phyloP scores from a whole-genome alignment of 495 filamentous ascomycete genomes.

The Aspergillus panamensis region DNA sequence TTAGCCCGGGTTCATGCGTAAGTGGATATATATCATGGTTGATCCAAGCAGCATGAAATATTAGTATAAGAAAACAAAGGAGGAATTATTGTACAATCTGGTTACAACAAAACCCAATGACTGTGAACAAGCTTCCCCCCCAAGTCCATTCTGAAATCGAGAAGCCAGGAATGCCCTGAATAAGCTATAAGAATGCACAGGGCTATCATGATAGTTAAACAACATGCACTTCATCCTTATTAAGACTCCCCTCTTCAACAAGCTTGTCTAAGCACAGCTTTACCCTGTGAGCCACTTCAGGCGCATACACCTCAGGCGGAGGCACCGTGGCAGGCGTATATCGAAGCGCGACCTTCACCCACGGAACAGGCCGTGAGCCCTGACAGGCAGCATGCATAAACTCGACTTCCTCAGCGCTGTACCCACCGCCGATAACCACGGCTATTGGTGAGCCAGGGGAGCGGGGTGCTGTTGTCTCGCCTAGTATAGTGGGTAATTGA shows the following conservation, averaged over 20 bases:
- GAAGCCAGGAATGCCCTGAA: too few species aligned
- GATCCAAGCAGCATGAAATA: too few species aligned
- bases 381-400: background rate
- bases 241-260: background rate
- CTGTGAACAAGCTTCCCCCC: too few species aligned
- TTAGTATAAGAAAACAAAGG: too few species aligned
- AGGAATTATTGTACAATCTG: too few species aligned
- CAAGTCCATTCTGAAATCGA: too few species aligned
- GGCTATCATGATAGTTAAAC: background rate
- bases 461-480: too few species aligned
- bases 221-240: background rate
- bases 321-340: background rate
- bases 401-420: background rate
- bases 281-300: background rate
- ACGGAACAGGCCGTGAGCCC: background rate
- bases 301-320: background rate
- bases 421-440: background rate
- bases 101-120: too few species aligned
- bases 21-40: too few species aligned
- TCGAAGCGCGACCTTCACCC: background rate
- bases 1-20: too few species aligned
- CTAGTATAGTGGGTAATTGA: background rate
- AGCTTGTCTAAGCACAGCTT: background rate
- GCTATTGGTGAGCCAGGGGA: background rate
- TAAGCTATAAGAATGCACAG: too few species aligned